phyloP scores from a whole-genome alignment of 169 alveolate genomes.

The Cryptosporidium tyzzeri region DNA sequence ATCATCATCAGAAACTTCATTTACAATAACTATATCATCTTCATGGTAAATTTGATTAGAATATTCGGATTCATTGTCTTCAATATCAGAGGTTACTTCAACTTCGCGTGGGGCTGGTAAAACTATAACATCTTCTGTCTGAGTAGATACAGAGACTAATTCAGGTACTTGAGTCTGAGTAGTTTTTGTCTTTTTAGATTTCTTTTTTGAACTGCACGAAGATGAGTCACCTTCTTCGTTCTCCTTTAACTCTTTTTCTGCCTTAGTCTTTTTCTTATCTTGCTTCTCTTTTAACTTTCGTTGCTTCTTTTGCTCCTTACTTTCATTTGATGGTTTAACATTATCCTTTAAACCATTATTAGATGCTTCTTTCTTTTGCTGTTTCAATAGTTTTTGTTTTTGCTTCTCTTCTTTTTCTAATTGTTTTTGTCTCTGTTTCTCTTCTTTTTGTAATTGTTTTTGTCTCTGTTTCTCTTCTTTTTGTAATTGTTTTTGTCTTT shows the following conservation, averaged over 20 bases:
- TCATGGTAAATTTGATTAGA: background rate
- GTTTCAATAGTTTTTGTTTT: background rate
- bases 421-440: background rate
- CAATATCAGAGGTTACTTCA: background rate
- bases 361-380: background rate
- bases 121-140: background rate
- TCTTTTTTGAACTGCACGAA: background rate
- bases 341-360: background rate
- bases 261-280: background rate
- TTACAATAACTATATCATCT: background rate
- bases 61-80: background rate
- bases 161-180: background rate
- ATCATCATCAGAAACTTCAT: background rate
- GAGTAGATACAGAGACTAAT: background rate
- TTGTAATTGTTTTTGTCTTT: background rate
- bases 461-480: background rate
- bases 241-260: background rate
- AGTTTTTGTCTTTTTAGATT: background rate
- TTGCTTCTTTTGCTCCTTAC: background rate
- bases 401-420: background rate
- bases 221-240: background rate
- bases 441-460: background rate
- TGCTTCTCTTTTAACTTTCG: background rate
- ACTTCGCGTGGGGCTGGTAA: background rate
- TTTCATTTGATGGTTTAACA: background rate